A percentile compares a stretch with the other conserved stretches of the same genome.
Evolutionary conservation across 176 grass and related monocot species (phyloP).

Genomic region (Dendrocalamus sinicus): DNA sequence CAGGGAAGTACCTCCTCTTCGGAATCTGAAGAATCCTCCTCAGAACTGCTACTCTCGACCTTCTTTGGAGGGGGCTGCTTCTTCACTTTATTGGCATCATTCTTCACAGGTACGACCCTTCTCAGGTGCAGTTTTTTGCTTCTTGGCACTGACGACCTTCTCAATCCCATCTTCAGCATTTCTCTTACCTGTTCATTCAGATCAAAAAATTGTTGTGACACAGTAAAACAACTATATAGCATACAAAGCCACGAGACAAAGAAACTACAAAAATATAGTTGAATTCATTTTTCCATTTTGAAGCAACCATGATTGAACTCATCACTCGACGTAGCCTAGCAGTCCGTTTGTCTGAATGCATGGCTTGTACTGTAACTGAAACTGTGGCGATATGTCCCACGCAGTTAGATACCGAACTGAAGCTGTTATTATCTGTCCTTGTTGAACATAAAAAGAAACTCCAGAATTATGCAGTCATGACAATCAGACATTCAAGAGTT

Average conservation of each 20-base stretch:
- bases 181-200: conserved; percentile 66
- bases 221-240: background rate
- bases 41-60: conserved; percentile 66
- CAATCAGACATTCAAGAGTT: too few relatives aligned
- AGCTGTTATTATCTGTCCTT: too few relatives aligned
- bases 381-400: too few relatives aligned
- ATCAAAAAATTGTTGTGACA: background rate
- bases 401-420: too few relatives aligned
- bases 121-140: conserved; percentile 55
- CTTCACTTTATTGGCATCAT: conserved; percentile 46
- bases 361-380: too few relatives aligned
- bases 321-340: too few relatives aligned
- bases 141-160: conserved; percentile 66
- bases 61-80: conserved; percentile 65
- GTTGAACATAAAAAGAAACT: too few relatives aligned
- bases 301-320: too few relatives aligned
- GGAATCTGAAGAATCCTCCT: conserved; percentile 70
- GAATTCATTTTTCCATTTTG: too few relatives aligned
- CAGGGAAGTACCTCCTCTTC: conserved; percentile 62
- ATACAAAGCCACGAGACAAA: background rate
- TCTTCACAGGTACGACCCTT: conserved; percentile 16
- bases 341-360: too few relatives aligned
- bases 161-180: conserved; percentile 59
- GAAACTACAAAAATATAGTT: background rate
- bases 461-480: too few relatives aligned